Base-by-base conservation (phyloP, 345 rosid genomes). In the Psidium guajava region DNA sequence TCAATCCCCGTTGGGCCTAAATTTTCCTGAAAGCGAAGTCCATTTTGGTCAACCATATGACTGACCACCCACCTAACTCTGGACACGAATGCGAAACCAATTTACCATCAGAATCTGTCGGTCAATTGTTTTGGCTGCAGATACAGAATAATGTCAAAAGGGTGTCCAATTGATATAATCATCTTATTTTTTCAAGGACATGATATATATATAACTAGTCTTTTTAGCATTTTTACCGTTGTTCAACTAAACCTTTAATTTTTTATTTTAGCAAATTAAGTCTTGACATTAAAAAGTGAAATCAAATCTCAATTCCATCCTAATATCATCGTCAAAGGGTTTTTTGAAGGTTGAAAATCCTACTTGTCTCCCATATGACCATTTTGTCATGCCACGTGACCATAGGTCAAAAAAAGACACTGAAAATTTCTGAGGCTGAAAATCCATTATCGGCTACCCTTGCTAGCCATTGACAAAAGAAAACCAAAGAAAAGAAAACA, bases 1-100 rank as follows among this genome's bases (percentile, higher is more conserved):
- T 36, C 80, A 69, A 69, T 36, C 36, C 77, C 47, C 80, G 80
- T 69, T 69, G 80, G 80, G 25, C 80, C 14, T 69, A 69, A 18
- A 69, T 69, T 69, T 69, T 2, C 47, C 80, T 9, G 47, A 36
- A 69, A 69, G 80, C 25, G 36, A 69, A 69, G 80, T 69, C 80
- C 80, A 69, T 36, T 69, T 69, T 69, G 80, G 80, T 69, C 80
- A 69, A 69, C 47, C 6, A 69, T 16, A 16, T 18, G 47, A 69
- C 77, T 32, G 47, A 69, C 77, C 47, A 69, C 47, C 77, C 77
- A 32, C 77, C 77, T 4, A 16, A 18, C 80, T 69, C 22, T 6
- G 1, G 18, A 36, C 80, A 11, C 80, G 7, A 69, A 36, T 32
- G 47, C 32, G 75, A 28, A 32, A 44, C 15, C 75, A 32, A 32